Base-by-base conservation (phyloP, 768 basidiomycete genomes). In the Phallus indusiatus region DNA sequence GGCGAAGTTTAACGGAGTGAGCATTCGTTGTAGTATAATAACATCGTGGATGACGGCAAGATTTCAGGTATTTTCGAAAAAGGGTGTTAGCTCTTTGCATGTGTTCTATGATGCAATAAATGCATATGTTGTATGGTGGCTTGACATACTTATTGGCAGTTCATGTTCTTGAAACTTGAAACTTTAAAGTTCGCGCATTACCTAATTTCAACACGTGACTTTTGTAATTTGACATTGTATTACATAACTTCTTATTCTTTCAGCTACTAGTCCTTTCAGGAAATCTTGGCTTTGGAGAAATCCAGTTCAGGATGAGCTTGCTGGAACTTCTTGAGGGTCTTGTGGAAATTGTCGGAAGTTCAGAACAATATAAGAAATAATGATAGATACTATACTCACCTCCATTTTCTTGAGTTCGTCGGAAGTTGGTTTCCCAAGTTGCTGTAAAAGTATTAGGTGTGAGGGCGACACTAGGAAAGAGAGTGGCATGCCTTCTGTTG, bases 361-460 rank as follows among this genome's bases (percentile, higher is more conserved):
- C n/a, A 62, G 54, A 47, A 16, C 20, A 28, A 47, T 17, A 37
- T 36, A 22, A 47, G 21, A 22, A 11, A 50, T 53, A 47, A 56
- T 12, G 46, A 35, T 37, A 36, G 17, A 16, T 46, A 33, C 55
- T 20, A 37, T 34, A 2, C 47, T 63, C 53, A 86, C 90, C 78
- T 96, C 94, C 78, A 83, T 80, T 74, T 95, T 97, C 76, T 93
- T 93, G 63, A 91, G 63, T 64, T 96, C 94, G 62, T 95, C 94
- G 0, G 92, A 94, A 1, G 94, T 95, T 5, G 94, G 94, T 68
- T 92, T 94, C 61, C 93, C 94, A 79, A 95, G 82, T 86, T 94
- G 88, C 90, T 94, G 64, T 60, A 54, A 3, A 16, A 8, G 50
- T 22, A 14, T 14, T 51, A 56, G 62, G 53, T 57, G 36, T 62